Conservation (phyloP, 768 basidiomycete genomes). For the Dendrothele bispora region DNA sequence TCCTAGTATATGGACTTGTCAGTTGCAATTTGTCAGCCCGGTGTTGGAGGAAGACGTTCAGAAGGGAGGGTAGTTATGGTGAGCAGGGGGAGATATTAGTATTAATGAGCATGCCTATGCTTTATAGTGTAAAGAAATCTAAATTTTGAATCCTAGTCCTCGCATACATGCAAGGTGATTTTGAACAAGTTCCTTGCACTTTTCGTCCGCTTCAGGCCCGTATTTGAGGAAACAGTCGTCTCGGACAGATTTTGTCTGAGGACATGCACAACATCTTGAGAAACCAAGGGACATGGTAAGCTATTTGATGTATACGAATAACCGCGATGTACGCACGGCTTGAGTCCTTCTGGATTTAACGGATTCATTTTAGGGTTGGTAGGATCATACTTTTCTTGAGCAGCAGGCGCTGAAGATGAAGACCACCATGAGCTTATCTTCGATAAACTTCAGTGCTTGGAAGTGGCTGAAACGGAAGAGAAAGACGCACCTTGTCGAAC, state of each 20-base stretch:
- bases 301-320: background rate
- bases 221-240: conserved; percentile 92
- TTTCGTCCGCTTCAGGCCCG: conserved; percentile 62
- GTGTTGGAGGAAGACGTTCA: too few species aligned
- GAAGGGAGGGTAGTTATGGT: too few species aligned
- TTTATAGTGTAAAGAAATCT: too few species aligned
- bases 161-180: conserved; percentile 92
- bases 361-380: conserved; percentile 83
- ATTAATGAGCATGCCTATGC: too few species aligned
- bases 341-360: conserved; percentile 90
- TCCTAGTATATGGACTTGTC: too few species aligned
- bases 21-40: too few species aligned
- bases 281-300: background rate
- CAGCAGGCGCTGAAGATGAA: conserved; percentile 26
- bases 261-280: conserved; percentile 94
- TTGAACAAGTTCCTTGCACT: conserved; percentile 79
- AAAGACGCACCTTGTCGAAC: too few species aligned
- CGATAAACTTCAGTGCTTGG: background rate
- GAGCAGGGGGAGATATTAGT: too few species aligned
- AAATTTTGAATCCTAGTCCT: conserved; percentile 84
- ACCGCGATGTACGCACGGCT: conserved; percentile 57
- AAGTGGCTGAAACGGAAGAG: too few species aligned
- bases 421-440: conserved; percentile 63
- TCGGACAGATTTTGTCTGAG: conserved; percentile 86
- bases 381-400: conserved; percentile 54